Base-by-base conservation (phyloP, 768 basidiomycete species). In the Suillus occidentalis region DNA sequence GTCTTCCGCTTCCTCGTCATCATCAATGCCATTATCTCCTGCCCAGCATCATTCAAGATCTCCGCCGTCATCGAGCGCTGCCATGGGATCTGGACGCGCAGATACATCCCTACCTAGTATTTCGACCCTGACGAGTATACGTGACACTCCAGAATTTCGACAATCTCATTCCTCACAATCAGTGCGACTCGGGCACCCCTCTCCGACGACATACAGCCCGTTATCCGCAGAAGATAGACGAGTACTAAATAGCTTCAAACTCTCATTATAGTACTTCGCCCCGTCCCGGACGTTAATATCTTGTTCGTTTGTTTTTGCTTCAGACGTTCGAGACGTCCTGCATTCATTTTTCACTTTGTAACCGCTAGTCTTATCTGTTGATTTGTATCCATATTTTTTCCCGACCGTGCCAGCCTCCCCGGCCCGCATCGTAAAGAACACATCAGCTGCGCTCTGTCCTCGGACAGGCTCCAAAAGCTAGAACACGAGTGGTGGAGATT, bases 161-260 rank as follows among this genome's bases (percentile, higher is more conserved):
- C 45, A 34, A 9, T 60, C 60, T 9, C 65, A 53, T 58, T 53
- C 64, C 22, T 36, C 68, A n/a, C 61, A 60, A 9, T 65, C 60
- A 34, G 62, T 74, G 40, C 74, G 60, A 42, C 67, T 74, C 45
- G 67, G 66, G 31, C 67, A 65, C n/a, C 75, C 71, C 57, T 69
- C 72, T 20, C 69, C 73, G 47, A 73, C 66, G 16, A 73, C 68
- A 53, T 76, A 79, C 78, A 39, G 80, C 76, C 67, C 79, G 78
- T 58, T 86, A 40, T 77, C 86, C 12, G 77, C 83, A 55, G 87
- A 89, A 71, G 87, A 89, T 72, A 83, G 81, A 63, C 80, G 86
- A 62, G 84, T 81, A n/a, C 72, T 89, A 62, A 81, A 81, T 67
- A 83, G 84, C 53, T 83, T 89, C 70, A 83, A 83, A 52, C 81